phyloP scores from a whole-genome alignment of 2,329 filamentous ascomycete species.

The Fusarium sp. region DNA sequence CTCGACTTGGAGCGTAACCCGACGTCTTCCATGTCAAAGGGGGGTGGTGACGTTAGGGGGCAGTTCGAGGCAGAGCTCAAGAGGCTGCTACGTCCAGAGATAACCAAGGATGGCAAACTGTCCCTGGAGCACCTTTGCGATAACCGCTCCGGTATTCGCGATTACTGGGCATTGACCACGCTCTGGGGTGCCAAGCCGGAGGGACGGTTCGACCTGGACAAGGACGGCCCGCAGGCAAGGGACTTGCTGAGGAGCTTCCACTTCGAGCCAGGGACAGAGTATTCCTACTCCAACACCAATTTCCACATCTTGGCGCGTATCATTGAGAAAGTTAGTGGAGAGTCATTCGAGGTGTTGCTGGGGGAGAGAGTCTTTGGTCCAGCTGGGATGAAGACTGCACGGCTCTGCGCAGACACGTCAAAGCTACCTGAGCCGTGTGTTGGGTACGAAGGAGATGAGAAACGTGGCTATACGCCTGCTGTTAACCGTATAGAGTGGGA shows the following conservation, averaged over 20 bases:
- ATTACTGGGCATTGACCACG: constrained; percentile 27
- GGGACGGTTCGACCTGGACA: constrained; percentile 16
- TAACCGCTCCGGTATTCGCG: constrained; percentile 28
- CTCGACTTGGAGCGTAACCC: constrained; percentile 25
- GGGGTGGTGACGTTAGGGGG: constrained; percentile 1
- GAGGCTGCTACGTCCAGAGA: constrained; percentile 9
- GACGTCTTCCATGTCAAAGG: constrained; percentile 6
- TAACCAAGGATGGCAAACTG: constrained; percentile 10
- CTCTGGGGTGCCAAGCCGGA: constrained; percentile 30
- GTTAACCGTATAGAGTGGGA: constrained; percentile 28
- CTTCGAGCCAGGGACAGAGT: constrained; percentile 24
- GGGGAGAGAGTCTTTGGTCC: constrained; percentile 23
- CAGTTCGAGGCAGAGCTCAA: constrained; percentile 24
- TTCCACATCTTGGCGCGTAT: constrained; percentile 26
- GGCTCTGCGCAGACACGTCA: constrained; percentile 20
- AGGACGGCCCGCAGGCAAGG: constrained; percentile 17
- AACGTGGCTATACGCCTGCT: constrained; percentile 16
- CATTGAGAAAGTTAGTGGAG: constrained; percentile 12
- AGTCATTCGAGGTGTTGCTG: constrained; percentile 16
- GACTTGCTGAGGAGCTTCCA: constrained; percentile 19
- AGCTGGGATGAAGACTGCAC: constrained; percentile 26
- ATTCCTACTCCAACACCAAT: constrained; percentile 32
- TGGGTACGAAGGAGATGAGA: constrained; percentile 27
- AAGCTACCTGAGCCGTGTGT: constrained; percentile 16
- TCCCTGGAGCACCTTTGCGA: constrained; percentile 21